These are phyloP conservation scores for Dothistroma pini DNA, from an alignment of 2,329 filamentous ascomycete genomes.

Conservation along the genomic window DNA sequence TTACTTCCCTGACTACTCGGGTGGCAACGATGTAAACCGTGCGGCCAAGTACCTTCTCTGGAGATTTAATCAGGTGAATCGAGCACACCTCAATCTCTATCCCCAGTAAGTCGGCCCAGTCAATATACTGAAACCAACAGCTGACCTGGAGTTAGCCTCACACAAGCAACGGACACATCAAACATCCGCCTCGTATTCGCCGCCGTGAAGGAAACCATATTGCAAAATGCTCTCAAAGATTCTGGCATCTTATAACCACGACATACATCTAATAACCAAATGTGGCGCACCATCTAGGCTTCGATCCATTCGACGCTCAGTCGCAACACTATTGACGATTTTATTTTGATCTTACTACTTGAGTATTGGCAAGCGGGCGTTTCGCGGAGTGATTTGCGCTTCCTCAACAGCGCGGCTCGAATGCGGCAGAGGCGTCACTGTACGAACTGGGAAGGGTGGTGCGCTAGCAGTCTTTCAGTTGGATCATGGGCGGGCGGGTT, in stretches of 20 bases:
- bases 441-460: conserved; percentile 2
- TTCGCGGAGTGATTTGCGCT: conserved; percentile 15
- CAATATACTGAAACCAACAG: conserved; percentile 5
- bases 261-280: conserved; percentile 1
- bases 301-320: conserved; percentile 8
- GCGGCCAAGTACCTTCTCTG: conserved; percentile 96
- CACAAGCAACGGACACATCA: conserved; percentile 97
- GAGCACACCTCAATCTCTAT: conserved; percentile 92
- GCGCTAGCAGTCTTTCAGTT: conserved; percentile 8
- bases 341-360: conserved; percentile 13
- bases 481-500: conserved; percentile 3
- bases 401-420: conserved; percentile 19
- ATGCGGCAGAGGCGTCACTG: conserved; percentile 19
- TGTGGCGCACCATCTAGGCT: conserved; percentile 17
- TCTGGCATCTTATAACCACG: conserved; percentile 73
- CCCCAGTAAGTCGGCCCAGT: conserved; percentile 70
- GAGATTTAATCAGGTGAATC: conserved; percentile 98
- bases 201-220: conserved; percentile 96
- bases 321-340: conserved; percentile 11
- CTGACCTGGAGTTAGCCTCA: conserved; percentile 60
- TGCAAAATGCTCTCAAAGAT: conserved; percentile 97
- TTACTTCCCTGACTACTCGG: conserved; percentile 97
- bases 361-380: conserved; percentile 20
- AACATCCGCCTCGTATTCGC: conserved; percentile 98
- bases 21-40: conserved; percentile 95